Evolutionary conservation across 352 stramenopile genomes (phyloP).

Genomic region (Phytophthora colocasiae): DNA sequence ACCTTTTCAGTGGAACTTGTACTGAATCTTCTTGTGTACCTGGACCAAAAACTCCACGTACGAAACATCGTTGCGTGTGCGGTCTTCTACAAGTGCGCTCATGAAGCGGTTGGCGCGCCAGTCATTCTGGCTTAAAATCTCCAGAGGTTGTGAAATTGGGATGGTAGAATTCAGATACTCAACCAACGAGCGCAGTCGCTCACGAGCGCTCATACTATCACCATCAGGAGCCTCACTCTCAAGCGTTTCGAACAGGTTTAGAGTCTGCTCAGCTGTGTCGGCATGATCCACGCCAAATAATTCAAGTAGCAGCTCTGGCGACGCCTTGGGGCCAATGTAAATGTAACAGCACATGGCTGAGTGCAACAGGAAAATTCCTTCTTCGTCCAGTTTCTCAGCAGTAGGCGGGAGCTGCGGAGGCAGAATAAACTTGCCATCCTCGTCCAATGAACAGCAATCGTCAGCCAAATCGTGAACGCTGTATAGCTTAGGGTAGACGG

Average conservation of each 20-base stretch:
- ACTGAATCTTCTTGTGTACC: conserved; percentile 93
- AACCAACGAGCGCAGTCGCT: conserved; percentile 73
- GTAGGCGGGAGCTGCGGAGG: conserved; percentile 80
- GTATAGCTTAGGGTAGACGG: conserved; percentile 91
- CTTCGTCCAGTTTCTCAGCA: conserved; percentile 86
- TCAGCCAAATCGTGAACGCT: conserved; percentile 87
- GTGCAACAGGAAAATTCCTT: conserved; percentile 90
- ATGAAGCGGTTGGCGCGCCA: conserved; percentile 88
- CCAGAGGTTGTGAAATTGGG: conserved; percentile 82
- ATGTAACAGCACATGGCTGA: conserved; percentile 89
- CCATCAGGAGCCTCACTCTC: conserved; percentile 51
- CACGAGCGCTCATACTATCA: conserved; percentile 62
- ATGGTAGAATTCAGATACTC: conserved; percentile 86
- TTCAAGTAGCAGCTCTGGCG: conserved; percentile 74
- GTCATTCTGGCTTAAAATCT: conserved; percentile 88
- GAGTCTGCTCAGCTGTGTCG: conserved; percentile 75
- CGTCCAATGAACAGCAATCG: conserved; percentile 80
- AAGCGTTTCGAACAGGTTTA: conserved; percentile 73
- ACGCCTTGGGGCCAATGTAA: conserved; percentile 83
- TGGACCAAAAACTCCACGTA: conserved; percentile 92
- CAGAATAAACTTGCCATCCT: conserved; percentile 83
- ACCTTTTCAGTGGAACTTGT: conserved; percentile 83
- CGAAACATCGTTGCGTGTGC: conserved; percentile 85
- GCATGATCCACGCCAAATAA: conserved; percentile 88
- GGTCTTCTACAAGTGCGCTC: conserved; percentile 88